phyloP scores from a whole-genome alignment of 257 asterid genomes.

The Nicotiana otophora region DNA sequence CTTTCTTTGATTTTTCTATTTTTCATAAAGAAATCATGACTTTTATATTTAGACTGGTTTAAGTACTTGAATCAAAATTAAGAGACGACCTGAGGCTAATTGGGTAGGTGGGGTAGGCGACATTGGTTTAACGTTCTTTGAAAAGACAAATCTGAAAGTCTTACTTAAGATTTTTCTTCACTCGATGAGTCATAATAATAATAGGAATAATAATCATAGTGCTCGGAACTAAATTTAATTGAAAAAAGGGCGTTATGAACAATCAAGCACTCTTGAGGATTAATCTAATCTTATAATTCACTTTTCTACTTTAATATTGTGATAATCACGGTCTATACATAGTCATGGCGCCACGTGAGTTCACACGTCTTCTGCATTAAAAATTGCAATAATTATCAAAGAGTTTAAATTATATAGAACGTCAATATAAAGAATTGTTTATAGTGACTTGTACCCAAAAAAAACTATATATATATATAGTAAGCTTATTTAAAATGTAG shows the following conservation, averaged over 20 bases:
- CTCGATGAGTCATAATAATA: neutral
- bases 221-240: neutral
- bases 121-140: neutral
- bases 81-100: neutral
- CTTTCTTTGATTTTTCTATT: neutral
- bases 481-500: too few relatives aligned
- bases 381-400: too few relatives aligned
- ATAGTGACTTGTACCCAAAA: fast-evolving
- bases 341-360: neutral
- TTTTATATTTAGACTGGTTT: neutral
- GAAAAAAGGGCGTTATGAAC: neutral
- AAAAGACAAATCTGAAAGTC: neutral
- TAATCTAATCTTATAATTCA: neutral
- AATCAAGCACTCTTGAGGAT: neutral
- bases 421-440: too few relatives aligned
- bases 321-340: neutral
- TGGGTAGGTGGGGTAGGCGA: too few relatives aligned
- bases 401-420: too few relatives aligned
- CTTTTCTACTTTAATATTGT: neutral
- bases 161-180: neutral
- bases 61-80: neutral
- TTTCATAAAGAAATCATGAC: neutral
- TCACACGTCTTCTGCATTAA: neutral
- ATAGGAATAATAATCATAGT: neutral
- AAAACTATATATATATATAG: too few relatives aligned